phyloP scores from a whole-genome alignment of 257 asterid species.

The Solanum virginianum region DNA sequence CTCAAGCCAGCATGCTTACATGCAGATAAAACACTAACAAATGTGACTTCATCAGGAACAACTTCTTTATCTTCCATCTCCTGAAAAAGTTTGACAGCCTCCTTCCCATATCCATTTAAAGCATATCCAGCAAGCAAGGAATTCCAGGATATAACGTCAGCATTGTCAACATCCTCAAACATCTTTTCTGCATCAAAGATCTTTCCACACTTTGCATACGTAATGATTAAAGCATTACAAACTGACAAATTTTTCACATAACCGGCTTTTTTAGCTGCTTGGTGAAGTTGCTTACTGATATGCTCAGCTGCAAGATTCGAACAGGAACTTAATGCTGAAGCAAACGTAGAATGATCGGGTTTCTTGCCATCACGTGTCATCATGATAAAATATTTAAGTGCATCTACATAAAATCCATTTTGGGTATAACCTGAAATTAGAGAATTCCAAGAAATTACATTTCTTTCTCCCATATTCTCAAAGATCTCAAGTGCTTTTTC shows the following conservation, averaged over 20 bases:
- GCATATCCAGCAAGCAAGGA: slow-evolving; percentile 37
- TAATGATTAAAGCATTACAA: slow-evolving; percentile 23
- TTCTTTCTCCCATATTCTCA: slow-evolving; percentile 20
- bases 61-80: slow-evolving; percentile 24
- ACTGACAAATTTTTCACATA: slow-evolving; percentile 9
- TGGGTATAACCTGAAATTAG: slow-evolving; percentile 40
- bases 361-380: slow-evolving; percentile 17
- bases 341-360: slow-evolving; percentile 28
- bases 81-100: slow-evolving; percentile 26
- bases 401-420: slow-evolving; percentile 28
- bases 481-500: slow-evolving; percentile 23
- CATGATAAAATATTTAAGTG: slow-evolving; percentile 19
- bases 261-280: slow-evolving; percentile 15
- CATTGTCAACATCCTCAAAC: slow-evolving; percentile 18
- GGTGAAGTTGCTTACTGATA: slow-evolving; percentile 5
- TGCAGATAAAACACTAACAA: slow-evolving; percentile 29
- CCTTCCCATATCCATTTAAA: slow-evolving; percentile 28
- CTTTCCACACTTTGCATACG: slow-evolving; percentile 33
- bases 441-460: slow-evolving; percentile 41
- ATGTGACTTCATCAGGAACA: slow-evolving; percentile 31
- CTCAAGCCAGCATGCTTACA: slow-evolving; percentile 37
- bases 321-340: slow-evolving; percentile 24
- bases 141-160: slow-evolving; percentile 36
- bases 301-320: slow-evolving; percentile 13
- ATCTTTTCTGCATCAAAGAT: slow-evolving; percentile 16